Evolutionary conservation across 2,329 filamentous ascomycete genomes (phyloP), one percentile per base, ranked within the genome.

Genomic region (Fusarium torreyae): DNA sequence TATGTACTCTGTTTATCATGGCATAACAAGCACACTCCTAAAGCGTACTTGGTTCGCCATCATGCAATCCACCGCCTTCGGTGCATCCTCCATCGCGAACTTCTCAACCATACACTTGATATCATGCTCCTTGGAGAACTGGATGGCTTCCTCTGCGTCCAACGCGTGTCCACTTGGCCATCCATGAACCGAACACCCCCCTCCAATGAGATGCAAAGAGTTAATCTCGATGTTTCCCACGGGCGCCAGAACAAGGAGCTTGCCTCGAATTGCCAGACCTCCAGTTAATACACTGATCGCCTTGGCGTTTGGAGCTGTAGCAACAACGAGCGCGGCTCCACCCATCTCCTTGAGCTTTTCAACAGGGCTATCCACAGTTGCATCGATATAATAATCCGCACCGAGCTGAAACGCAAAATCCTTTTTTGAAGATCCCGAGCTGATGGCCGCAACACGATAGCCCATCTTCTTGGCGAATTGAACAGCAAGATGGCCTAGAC

Each of bases 401-500:
- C 83, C 82, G 7, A 85, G 78, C 56, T 80, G 57, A 58, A 73
- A 77, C 0, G 92, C 91, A 73, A 94, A 92, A 0, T 88, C 85
- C 86, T 83, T 95, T 95, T 70, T 82, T 84, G 63, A 88, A 85
- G 10, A 24, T 24, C 89, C 88, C 0, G 88, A 87, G 10, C 88
- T 91, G 53, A 94, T 84, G 1, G 91, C 92, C 2, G 88, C 88
- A 6, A 92, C 88, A 60, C 88, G 85, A 79, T 91, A 94, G 7
- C 92, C 92, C 91, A 94, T 93, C 79, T 89, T 89, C 49, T 83
- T 83, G 6, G 91, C 91, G 76, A 90, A 94, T 76, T 94, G 92
- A 31, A 94, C 89, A 1, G 91, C 92, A 28, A 95, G 78, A 77
- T 95, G 92, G 3, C 92, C 92, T 1, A 94, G 84, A 2, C 92